Percentiles rank a stretch among this genome's conserved stretches.
These are phyloP conservation scores for Torrubiellomyces zombiae DNA, from an alignment of 2,329 filamentous ascomycete genomes.

Conservation along the genomic window DNA sequence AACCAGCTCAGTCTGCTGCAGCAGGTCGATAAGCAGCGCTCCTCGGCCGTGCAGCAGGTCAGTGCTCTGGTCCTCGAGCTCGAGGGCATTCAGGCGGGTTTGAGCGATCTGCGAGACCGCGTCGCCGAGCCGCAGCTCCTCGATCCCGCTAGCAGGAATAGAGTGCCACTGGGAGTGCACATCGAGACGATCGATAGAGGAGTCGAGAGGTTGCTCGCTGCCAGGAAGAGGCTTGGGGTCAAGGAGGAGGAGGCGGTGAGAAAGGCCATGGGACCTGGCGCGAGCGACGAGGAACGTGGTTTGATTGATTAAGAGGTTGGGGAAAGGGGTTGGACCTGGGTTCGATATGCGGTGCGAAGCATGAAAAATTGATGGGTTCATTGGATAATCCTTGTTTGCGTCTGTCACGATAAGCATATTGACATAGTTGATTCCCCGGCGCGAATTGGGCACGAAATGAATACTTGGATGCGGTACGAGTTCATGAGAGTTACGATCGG, in stretches of 20 bases:
- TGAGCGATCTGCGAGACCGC: slow-evolving; percentile 55
- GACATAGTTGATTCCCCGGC: too few species aligned
- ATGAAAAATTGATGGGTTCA: too few species aligned
- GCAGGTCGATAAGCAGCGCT: slow-evolving; percentile 50
- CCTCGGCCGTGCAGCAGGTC: slow-evolving; percentile 51
- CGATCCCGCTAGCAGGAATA: slow-evolving; percentile 21
- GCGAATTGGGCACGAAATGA: too few species aligned
- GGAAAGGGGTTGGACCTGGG: too few species aligned
- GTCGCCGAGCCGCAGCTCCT: slow-evolving; percentile 50
- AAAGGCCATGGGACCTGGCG: slow-evolving; percentile 29
- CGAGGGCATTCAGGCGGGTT: slow-evolving; percentile 51
- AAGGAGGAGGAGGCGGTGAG: slow-evolving; percentile 42
- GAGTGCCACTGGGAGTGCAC: slow-evolving; percentile 52
- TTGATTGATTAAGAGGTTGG: too few species aligned
- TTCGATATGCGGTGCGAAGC: too few species aligned
- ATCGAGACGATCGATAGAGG: slow-evolving; percentile 59
- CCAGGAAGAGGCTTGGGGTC: slow-evolving; percentile 40
- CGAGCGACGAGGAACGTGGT: slow-evolving; percentile 21
- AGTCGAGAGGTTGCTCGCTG: slow-evolving; percentile 52
- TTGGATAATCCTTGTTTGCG: too few species aligned
- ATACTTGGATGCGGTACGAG: too few species aligned
- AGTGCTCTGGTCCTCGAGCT: slow-evolving; percentile 53
- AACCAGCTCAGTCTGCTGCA: slow-evolving; percentile 46
- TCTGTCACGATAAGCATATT: too few species aligned
- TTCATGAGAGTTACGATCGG: too few species aligned